Conservation (phyloP, 1,284 basidiomycete species). For the Puccinia horiana region DNA sequence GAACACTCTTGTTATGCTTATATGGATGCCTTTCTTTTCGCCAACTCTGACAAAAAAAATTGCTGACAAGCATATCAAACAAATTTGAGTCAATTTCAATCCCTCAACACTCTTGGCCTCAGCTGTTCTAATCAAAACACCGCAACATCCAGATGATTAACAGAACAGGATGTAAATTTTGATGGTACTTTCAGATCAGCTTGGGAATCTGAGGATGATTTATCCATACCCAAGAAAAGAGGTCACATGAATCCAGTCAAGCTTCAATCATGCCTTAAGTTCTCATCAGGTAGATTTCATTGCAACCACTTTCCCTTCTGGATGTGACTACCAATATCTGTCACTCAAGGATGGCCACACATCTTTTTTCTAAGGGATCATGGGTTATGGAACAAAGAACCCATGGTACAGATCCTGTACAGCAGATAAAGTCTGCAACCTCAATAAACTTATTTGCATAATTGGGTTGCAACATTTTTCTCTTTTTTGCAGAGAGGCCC, state of each 20-base stretch:
- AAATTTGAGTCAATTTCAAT: not conserved
- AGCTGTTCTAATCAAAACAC: not conserved
- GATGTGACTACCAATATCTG: slow-evolving; percentile 74
- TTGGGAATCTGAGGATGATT: slow-evolving; percentile 45
- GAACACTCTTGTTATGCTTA: too few relatives aligned
- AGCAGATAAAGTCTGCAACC: too few relatives aligned
- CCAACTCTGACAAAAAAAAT: not conserved
- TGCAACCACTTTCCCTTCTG: slow-evolving; percentile 38
- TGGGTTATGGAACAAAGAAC: too few relatives aligned
- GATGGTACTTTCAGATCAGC: slow-evolving; percentile 44
- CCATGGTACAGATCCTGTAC: too few relatives aligned
- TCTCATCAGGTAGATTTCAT: slow-evolving; percentile 20
- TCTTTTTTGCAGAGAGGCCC: too few relatives aligned
- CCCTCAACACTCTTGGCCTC: not conserved
- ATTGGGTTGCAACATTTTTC: too few relatives aligned
- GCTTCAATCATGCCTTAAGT: slow-evolving; percentile 19
- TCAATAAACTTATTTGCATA: too few relatives aligned
- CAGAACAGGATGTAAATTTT: slow-evolving; percentile 37
- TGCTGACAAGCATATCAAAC: not conserved
- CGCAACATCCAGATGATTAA: slow-evolving; percentile 20
- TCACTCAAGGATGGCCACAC: slow-evolving; percentile 84
- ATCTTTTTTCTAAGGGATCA: too few relatives aligned
- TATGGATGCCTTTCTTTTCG: too few relatives aligned
- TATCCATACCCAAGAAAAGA: not conserved
- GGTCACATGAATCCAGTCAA: slow-evolving; percentile 16